A percentile compares a stretch with the other conserved stretches of the same genome.
Conservation (phyloP, 768 basidiomycete species). For the Lactarius psammicola region DNA sequence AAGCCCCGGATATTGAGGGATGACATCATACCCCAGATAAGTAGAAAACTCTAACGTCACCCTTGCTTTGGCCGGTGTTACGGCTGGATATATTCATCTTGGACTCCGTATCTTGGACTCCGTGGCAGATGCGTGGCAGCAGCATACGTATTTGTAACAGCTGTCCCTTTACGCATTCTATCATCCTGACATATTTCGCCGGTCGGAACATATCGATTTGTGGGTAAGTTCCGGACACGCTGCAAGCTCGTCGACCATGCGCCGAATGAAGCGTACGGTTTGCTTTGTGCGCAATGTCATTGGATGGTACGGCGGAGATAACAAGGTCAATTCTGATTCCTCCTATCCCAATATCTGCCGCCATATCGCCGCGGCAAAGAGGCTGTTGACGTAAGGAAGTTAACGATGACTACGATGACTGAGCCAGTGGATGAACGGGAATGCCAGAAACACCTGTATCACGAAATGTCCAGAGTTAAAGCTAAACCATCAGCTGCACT, state of each 20-base stretch:
- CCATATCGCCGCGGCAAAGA: background rate
- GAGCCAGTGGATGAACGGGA: background rate
- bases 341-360: background rate
- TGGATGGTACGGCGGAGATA: slow-evolving; percentile 9
- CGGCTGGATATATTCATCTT: slow-evolving; percentile 14
- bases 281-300: background rate
- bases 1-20: background rate
- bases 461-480: background rate
- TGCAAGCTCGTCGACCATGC: background rate
- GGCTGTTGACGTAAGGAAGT: background rate
- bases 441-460: background rate
- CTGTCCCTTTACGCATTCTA: background rate
- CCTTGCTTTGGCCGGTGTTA: background rate
- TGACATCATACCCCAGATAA: background rate
- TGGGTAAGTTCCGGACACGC: background rate
- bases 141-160: background rate
- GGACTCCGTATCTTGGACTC: no score
- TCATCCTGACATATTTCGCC: background rate
- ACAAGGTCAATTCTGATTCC: background rate
- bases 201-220: slow-evolving; percentile 8
- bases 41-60: background rate
- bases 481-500: background rate
- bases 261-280: background rate
- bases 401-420: background rate
- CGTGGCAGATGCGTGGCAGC: background rate